These are phyloP conservation scores for Mucuna pruriens DNA, from an alignment of 306 rosid species.

Conservation along the genomic window DNA sequence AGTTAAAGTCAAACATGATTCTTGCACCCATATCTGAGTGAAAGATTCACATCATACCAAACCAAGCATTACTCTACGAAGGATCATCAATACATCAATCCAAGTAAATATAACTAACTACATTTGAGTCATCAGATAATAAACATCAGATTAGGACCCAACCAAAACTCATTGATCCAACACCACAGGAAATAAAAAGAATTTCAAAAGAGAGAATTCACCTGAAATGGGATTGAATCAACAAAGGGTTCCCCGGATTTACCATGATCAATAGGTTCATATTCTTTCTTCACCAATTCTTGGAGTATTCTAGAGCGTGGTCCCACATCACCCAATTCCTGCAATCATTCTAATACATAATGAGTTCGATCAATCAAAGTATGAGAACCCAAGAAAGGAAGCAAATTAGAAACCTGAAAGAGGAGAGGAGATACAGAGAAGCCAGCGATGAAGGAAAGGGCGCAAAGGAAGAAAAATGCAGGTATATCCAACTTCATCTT, in stretches of 20 bases:
- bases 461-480: slow-evolving; percentile 11
- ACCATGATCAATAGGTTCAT: slow-evolving; percentile 28
- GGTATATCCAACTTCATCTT: slow-evolving; percentile 35
- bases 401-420: slow-evolving; percentile 35
- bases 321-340: slow-evolving; percentile 35
- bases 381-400: not conserved
- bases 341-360: not conserved
- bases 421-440: slow-evolving; percentile 33
- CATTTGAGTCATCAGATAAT: not conserved
- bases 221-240: slow-evolving; percentile 51
- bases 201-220: too few relatives aligned
- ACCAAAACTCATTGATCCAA: not conserved
- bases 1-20: not conserved
- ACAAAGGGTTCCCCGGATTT: slow-evolving; percentile 43
- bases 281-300: slow-evolving; percentile 10
- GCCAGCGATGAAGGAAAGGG: slow-evolving; percentile 33
- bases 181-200: not conserved
- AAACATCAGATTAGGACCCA: not conserved
- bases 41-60: slow-evolving; percentile 9
- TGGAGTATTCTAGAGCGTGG: not conserved
- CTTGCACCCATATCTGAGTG: not conserved
- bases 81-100: not conserved
- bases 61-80: not conserved
- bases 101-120: not conserved
- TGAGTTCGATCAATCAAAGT: not conserved